Base-by-base conservation (phyloP, 2,329 filamentous ascomycete species). In the Fonsecaea pedrosoi region DNA sequence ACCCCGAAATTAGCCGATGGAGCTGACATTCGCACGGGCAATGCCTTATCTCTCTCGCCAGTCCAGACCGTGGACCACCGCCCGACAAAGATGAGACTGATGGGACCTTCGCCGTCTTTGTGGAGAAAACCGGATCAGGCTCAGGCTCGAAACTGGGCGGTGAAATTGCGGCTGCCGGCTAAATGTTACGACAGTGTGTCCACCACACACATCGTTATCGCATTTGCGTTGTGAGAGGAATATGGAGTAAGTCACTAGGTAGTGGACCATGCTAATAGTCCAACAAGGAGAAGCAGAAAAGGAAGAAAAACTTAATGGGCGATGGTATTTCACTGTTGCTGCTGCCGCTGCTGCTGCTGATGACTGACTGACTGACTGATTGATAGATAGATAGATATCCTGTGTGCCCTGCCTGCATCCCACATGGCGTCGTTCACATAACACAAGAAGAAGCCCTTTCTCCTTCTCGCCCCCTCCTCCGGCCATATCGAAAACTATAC, bases 81-180 rank as follows among this genome's bases (percentile, higher is more conserved):
- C 25, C 25, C 25, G 25, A 25, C 25, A 25, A 25, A 25, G 58
- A 30, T 60, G 42, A 60, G 58, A 42, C 58, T 58, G 34, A 35
- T 60, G 42, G 40, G 25, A 25, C 25, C 25, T 25, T 34, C 58
- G 45, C 32, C 10, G 30, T 13, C 42, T 25, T 25, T 4, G 58
- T 53, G 58, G 58, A 60, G 45, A 40, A 61, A 61, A 61, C 54
- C 48, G 59, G 59, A 34, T 61, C 59, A 61, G 59, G 59, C 59
- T 60, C 40, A n/a, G 18, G 3, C 30, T 21, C 25, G 25, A 25
- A 2, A 25, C 25, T 25, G 25, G 42, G 60, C 60, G 60, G 60
- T 37, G 53, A 56, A 56, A 56, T 37, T 48, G 35, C 60, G 50
- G 60, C 53, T 25, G 35, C 18, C 64, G 64, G 64, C 50, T 65